Percentiles rank a stretch among this genome's conserved stretches.
These are phyloP conservation scores for Leptoxyphium fumago DNA, from an alignment of 2,329 filamentous ascomycete species.

Conservation along the genomic window DNA sequence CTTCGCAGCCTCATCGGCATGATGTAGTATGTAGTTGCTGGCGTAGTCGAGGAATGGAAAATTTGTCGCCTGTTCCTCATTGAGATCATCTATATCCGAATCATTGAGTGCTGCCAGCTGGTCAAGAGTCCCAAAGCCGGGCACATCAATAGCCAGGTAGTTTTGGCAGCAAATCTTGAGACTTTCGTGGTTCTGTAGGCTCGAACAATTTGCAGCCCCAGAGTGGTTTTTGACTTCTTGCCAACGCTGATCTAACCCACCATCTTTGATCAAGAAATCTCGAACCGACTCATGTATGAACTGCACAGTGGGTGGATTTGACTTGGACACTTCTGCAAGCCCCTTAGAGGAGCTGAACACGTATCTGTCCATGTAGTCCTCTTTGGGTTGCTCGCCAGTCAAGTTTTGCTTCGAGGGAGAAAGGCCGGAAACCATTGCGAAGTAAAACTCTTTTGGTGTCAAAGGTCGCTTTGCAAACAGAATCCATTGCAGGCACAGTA, in stretches of 20 bases:
- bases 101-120: too few species aligned
- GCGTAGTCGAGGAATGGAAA: slow-evolving; percentile 37
- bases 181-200: background rate
- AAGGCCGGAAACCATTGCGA: slow-evolving; percentile 18
- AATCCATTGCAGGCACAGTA: slow-evolving; percentile 39
- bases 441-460: slow-evolving; percentile 30
- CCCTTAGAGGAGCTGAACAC: slow-evolving; percentile 36
- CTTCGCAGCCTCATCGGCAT: slow-evolving; percentile 24
- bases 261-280: background rate
- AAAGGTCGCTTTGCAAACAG: slow-evolving; percentile 35
- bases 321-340: slow-evolving; percentile 27
- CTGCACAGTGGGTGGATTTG: slow-evolving; percentile 1
- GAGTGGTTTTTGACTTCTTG: too few species aligned
- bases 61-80: slow-evolving; percentile 1
- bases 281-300: slow-evolving; percentile 1
- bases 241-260: background rate
- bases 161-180: slow-evolving; percentile 1
- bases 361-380: slow-evolving; percentile 17
- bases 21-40: slow-evolving; percentile 22
- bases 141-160: background rate
- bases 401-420: too few species aligned
- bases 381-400: background rate
- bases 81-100: too few species aligned
- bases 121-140: too few species aligned
- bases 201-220: too few species aligned